Evolutionary conservation across 305 asterid genomes (phyloP).

Genomic region (Rubia occidens): DNA sequence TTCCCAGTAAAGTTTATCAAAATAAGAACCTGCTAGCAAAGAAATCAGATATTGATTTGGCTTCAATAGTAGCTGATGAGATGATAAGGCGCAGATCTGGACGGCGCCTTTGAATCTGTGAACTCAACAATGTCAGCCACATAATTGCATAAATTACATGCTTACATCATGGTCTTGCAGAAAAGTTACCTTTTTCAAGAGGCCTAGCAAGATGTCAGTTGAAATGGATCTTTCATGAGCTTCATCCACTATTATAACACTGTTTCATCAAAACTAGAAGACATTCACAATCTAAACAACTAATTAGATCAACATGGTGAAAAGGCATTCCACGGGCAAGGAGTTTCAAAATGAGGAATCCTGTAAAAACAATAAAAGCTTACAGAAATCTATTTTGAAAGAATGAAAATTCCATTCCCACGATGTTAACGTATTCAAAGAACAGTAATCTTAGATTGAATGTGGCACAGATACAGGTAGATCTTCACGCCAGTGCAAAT

Average conservation of each 20-base stretch:
- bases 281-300: conserved; percentile 6
- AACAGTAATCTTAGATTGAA: not conserved
- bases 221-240: conserved; percentile 96
- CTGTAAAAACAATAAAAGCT: not conserved
- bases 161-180: conserved; percentile 1
- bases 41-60: conserved; percentile 79
- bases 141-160: not conserved
- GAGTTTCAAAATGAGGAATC: not conserved
- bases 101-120: conserved; percentile 76
- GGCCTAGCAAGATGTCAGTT: conserved; percentile 87
- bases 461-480: conserved; percentile 1
- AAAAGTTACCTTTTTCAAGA: conserved; percentile 70
- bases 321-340: not conserved
- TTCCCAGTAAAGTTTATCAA: not conserved
- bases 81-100: conserved; percentile 83
- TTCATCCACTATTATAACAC: conserved; percentile 97
- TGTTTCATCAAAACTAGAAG: conserved; percentile 28
- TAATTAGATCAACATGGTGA: not conserved
- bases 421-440: not conserved
- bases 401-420: not conserved
- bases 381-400: not conserved
- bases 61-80: conserved; percentile 96
- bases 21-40: conserved; percentile 55
- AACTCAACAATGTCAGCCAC: conserved; percentile 19
- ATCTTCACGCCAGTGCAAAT: not conserved